Conservation (phyloP, 305 asterid genomes). For the Lippia alba region DNA sequence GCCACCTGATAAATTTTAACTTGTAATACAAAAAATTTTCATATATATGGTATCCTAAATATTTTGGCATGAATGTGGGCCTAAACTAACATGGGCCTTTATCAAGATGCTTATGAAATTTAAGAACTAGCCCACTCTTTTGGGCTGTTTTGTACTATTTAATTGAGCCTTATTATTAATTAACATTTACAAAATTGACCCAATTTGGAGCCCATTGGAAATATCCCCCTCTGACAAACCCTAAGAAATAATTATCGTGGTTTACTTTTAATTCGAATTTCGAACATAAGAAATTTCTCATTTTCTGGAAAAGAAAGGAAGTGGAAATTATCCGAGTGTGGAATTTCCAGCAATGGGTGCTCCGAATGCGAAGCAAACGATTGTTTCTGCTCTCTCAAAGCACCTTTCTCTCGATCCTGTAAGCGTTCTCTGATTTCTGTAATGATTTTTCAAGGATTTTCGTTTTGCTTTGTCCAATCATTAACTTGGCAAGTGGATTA, state of each 20-base stretch:
- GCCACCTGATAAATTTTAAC: too few species aligned
- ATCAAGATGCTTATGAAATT: too few species aligned
- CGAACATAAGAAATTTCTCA: not conserved
- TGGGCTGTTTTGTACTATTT: too few species aligned
- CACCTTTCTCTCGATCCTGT: constrained; percentile 57
- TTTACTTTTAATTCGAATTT: constrained; percentile 4
- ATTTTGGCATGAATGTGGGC: too few species aligned
- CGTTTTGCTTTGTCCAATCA: constrained; percentile 3
- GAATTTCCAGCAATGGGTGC: constrained; percentile 48
- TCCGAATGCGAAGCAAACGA: constrained; percentile 36
- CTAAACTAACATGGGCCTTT: not conserved
- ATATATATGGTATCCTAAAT: too few species aligned
- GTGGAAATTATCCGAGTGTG: not conserved
- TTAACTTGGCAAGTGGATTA: not conserved
- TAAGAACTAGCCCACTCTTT: too few species aligned
- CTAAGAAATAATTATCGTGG: constrained; percentile 14
- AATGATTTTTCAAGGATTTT: not conserved
- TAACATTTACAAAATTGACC: constrained; percentile 3
- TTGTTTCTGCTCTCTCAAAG: constrained; percentile 55
- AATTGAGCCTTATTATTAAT: too few species aligned
- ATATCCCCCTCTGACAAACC: constrained; percentile 18
- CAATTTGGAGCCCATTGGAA: constrained; percentile 16
- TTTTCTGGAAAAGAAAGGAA: constrained; percentile 2
- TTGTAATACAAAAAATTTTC: too few species aligned
- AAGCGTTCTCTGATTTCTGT: constrained; percentile 22